phyloP scores from a whole-genome alignment of 1,284 basidiomycete species.

The Cystobasidium pallidum region DNA sequence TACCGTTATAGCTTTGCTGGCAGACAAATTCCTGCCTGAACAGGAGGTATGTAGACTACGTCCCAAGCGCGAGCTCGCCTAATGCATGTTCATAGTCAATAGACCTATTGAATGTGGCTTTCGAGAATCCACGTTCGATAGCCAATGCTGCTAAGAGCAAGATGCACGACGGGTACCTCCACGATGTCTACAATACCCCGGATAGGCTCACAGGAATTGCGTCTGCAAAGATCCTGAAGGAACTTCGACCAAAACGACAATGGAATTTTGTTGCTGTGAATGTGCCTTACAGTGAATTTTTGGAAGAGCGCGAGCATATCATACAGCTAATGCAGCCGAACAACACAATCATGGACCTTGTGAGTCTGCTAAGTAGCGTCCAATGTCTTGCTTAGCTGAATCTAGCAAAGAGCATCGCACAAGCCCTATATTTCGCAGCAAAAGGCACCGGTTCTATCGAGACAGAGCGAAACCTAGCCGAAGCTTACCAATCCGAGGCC shows the following conservation, averaged over 20 bases:
- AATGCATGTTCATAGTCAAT: conserved; percentile 63
- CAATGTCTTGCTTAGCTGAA: conserved; percentile 3
- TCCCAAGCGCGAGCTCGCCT: background rate
- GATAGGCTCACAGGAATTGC: conserved; percentile 80
- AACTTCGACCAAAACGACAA: conserved; percentile 69
- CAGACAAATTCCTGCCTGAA: conserved; percentile 73
- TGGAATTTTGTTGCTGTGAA: conserved; percentile 94
- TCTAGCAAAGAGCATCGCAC: conserved; percentile 73
- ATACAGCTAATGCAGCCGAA: conserved; percentile 71
- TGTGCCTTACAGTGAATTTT: conserved; percentile 73
- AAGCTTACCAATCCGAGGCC: conserved; percentile 71
- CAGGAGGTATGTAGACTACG: conserved; percentile 59
- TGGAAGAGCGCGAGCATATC: conserved; percentile 56
- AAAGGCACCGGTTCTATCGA: conserved; percentile 69
- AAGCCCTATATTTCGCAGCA: conserved; percentile 91
- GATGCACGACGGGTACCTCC: background rate
- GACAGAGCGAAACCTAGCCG: conserved; percentile 50
- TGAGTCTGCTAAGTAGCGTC: conserved; percentile 56
- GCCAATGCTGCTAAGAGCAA: conserved; percentile 47
- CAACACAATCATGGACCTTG: conserved; percentile 80
- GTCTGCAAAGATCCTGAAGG: conserved; percentile 74
- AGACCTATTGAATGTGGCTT: conserved; percentile 93
- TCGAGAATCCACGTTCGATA: conserved; percentile 83
- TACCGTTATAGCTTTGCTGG: conserved; percentile 76
- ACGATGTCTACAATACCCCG: conserved; percentile 66